A percentile compares a stretch with the other conserved stretches of the same genome.
These are phyloP conservation scores for Aspergillus bertholletiae DNA, from an alignment of 495 filamentous ascomycete genomes.

Conservation along the genomic window DNA sequence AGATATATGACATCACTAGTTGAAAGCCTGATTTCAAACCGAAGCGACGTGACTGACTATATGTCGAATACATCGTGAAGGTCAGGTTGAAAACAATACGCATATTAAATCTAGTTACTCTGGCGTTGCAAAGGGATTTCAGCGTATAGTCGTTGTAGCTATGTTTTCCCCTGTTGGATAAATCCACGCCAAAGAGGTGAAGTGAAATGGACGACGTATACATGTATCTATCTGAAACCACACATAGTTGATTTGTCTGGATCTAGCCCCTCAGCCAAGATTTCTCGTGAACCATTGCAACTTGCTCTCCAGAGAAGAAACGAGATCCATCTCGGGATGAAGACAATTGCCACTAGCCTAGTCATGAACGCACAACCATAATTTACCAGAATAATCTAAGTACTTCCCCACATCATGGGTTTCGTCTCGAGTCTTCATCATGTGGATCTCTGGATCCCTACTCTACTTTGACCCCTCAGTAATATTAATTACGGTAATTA, in stretches of 20 bases:
- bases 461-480: neutral
- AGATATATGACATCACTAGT: too few species aligned
- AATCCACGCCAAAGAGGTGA: too few species aligned
- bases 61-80: too few species aligned
- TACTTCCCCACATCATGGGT: constrained; percentile 9
- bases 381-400: neutral
- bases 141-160: too few species aligned
- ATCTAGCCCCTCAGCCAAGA: neutral
- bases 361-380: neutral
- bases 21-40: too few species aligned
- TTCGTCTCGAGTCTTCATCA: constrained; percentile 6
- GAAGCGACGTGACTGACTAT: too few species aligned
- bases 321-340: neutral
- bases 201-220: neutral
- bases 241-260: neutral
- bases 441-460: neutral
- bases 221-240: neutral
- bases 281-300: neutral
- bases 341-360: neutral
- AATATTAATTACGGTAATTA: neutral
- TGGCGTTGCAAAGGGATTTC: too few species aligned
- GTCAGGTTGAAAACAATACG: too few species aligned
- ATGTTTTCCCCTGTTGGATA: too few species aligned
- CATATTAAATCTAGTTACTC: too few species aligned
- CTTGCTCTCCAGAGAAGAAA: neutral